Evolutionary conservation across 306 rosid species (phyloP).

Genomic region (Bauhinia variegata): DNA sequence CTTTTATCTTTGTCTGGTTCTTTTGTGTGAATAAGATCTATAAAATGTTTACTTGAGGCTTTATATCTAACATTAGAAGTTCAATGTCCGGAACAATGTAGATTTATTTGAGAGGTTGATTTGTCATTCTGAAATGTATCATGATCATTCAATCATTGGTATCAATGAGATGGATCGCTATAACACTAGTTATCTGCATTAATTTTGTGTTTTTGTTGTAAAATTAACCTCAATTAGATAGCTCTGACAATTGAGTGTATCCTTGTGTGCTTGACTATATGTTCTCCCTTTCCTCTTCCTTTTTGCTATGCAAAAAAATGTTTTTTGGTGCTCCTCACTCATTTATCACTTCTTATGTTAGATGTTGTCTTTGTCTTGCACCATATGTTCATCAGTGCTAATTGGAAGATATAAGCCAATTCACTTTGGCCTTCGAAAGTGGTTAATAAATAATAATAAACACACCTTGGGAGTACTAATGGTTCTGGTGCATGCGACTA

Average conservation of each 20-base stretch:
- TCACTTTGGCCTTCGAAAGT: not conserved
- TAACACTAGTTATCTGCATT: not conserved
- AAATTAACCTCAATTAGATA: not conserved
- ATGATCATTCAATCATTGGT: not conserved
- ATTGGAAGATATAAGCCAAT: not conserved
- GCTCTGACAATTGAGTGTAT: not conserved
- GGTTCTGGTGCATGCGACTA: not conserved
- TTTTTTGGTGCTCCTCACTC: not conserved
- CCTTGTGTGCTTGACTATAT: not conserved
- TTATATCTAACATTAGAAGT: constrained; percentile 13
- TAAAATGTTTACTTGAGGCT: constrained; percentile 16
- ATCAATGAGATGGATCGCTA: too few relatives aligned
- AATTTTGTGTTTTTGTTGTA: not conserved
- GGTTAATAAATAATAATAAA: not conserved
- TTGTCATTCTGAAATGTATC: not conserved
- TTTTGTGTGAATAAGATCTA: constrained; percentile 13
- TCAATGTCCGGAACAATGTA: not conserved
- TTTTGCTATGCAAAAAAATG: not conserved
- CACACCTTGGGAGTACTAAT: not conserved
- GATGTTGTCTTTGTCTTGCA: too few relatives aligned
- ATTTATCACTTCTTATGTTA: not conserved
- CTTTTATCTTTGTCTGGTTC: constrained; percentile 27
- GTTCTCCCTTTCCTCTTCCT: not conserved
- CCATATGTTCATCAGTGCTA: not conserved
- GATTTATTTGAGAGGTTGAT: not conserved